Evolutionary conservation across 108 stramenopile genomes (phyloP).

Genomic region (Cyclotella atomus): DNA sequence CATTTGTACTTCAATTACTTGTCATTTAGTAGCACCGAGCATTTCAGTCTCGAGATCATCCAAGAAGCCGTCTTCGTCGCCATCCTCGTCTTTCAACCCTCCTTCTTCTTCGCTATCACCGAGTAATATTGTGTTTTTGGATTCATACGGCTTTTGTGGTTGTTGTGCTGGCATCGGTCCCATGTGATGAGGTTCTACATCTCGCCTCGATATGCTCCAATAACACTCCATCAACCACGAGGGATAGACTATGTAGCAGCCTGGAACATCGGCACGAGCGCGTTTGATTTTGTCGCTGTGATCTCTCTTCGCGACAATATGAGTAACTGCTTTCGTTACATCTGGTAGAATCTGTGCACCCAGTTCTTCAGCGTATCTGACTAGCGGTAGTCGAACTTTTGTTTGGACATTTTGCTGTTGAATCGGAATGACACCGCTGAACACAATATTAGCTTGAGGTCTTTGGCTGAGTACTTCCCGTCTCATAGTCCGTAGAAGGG

Average conservation of each 20-base stretch:
- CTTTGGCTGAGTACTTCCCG: constrained; percentile 45
- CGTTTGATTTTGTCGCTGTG: constrained; percentile 75
- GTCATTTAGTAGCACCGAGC: constrained; percentile 6
- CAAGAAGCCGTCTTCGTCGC: constrained; percentile 63
- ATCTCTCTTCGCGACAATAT: constrained; percentile 82
- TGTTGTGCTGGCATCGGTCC: constrained; percentile 39
- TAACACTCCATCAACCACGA: constrained; percentile 88
- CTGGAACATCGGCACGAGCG: constrained; percentile 68
- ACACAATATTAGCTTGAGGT: constrained; percentile 57
- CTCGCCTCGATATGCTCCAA: constrained; percentile 69
- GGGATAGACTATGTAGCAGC: constrained; percentile 67
- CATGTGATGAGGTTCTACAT: constrained; percentile 49
- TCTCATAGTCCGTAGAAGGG: constrained; percentile 64
- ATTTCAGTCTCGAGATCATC: constrained; percentile 66
- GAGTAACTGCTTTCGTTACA: constrained; percentile 57
- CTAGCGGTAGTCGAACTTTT: constrained; percentile 58
- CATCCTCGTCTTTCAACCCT: constrained; percentile 44
- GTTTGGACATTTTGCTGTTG: constrained; percentile 42
- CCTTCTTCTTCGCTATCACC: constrained; percentile 29
- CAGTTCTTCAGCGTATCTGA: constrained; percentile 80
- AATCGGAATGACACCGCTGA: constrained; percentile 79
- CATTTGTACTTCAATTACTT: too few relatives aligned
- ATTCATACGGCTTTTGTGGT: constrained; percentile 26
- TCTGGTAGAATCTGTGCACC: constrained; percentile 68
- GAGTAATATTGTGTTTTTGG: constrained; percentile 12